These are phyloP conservation scores for Xylariaceae sp. DNA, from an alignment of 2,329 filamentous ascomycete species.

Conservation along the genomic window DNA sequence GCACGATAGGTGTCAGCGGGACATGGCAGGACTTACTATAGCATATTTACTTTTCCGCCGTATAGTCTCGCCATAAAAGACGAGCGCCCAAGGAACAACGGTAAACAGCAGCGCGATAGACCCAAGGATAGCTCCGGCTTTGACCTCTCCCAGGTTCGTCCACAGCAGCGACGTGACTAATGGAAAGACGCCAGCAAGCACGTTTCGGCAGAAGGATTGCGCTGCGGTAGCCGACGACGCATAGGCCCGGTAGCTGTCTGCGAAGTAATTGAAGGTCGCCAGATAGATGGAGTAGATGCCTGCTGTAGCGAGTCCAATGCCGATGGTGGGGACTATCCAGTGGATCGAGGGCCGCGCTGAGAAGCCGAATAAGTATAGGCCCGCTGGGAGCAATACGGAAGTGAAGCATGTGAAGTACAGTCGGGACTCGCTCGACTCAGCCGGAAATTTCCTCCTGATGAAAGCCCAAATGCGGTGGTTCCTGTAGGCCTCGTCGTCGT, in stretches of 20 bases:
- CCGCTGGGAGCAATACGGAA: constrained; percentile 69
- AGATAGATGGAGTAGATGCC: constrained; percentile 85
- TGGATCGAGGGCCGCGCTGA: constrained; percentile 57
- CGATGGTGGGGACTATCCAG: constrained; percentile 69
- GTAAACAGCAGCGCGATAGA: constrained; percentile 66
- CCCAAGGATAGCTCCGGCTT: constrained; percentile 71
- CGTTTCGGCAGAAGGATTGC: constrained; percentile 80
- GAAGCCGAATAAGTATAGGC: constrained; percentile 79
- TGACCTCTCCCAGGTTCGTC: constrained; percentile 62
- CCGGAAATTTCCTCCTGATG: constrained; percentile 44
- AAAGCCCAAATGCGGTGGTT: constrained; percentile 41
- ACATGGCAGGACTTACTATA: constrained; percentile 40
- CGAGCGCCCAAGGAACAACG: constrained; percentile 80
- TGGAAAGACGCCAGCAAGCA: constrained; percentile 77
- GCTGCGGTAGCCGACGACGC: constrained; percentile 82
- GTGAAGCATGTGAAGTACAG: constrained; percentile 81
- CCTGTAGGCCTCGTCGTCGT: constrained; percentile 14
- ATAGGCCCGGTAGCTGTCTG: constrained; percentile 81
- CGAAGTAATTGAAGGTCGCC: constrained; percentile 87
- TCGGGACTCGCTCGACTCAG: constrained; percentile 65
- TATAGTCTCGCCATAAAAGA: constrained; percentile 74
- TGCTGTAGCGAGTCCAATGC: constrained; percentile 71
- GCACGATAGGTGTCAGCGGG: neutral
- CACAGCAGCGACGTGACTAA: constrained; percentile 73
- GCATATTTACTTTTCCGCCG: constrained; percentile 74